phyloP scores from a whole-genome alignment of 148 eudicot genomes.

The Limonium bicolor region DNA sequence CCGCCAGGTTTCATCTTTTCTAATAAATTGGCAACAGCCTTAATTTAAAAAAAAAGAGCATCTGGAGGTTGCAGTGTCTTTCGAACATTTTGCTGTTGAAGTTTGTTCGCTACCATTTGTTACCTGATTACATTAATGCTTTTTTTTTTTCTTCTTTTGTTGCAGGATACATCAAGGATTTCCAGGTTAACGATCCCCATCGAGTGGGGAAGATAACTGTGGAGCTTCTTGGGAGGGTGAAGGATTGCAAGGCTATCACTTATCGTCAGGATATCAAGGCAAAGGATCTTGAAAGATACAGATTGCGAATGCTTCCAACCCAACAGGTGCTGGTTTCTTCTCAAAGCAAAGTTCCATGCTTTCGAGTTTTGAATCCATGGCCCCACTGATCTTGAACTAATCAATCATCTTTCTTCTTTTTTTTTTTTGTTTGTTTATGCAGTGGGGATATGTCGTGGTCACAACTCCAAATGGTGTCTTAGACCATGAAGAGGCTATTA shows the following conservation, averaged over 20 bases:
- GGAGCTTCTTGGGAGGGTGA: conserved; percentile 70
- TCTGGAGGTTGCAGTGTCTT: too few relatives aligned
- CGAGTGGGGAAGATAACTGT: conserved; percentile 76
- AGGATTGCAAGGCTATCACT: conserved; percentile 70
- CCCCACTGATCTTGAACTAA: too few relatives aligned
- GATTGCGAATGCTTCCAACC: conserved; percentile 53
- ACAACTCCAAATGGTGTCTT: conserved; percentile 83
- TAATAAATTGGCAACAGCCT: too few relatives aligned
- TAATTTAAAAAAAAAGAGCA: too few relatives aligned
- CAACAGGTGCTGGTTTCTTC: too few relatives aligned
- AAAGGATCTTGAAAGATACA: conserved; percentile 52
- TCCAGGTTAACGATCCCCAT: conserved; percentile 55
- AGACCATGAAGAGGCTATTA: conserved; percentile 88
- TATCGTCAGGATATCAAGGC: conserved; percentile 87
- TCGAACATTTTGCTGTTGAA: too few relatives aligned
- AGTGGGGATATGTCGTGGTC: conserved; percentile 95
- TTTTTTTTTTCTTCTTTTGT: too few relatives aligned
- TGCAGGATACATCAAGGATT: conserved; percentile 81
- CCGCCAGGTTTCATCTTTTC: too few relatives aligned
- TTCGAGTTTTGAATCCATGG: background rate
- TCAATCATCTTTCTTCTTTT: background rate
- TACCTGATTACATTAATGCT: too few relatives aligned
- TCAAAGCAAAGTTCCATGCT: background rate
- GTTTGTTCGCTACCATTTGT: background rate
- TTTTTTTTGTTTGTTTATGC: conserved; percentile 8